Conservation (phyloP, 306 rosid species). For the Rosa chinensis region DNA sequence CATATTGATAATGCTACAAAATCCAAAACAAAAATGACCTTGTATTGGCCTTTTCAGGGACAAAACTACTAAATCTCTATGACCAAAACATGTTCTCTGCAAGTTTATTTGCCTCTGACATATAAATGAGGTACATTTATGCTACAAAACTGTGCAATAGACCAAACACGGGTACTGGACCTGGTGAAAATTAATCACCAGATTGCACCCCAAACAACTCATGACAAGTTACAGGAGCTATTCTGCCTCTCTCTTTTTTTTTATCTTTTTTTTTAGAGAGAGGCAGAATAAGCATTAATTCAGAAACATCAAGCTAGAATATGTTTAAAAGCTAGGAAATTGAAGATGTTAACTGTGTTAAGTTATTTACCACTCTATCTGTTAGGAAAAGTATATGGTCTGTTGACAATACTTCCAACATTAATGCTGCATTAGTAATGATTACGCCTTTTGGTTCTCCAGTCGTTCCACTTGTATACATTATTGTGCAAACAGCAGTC, state of each 20-base stretch:
- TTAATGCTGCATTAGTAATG: too few species aligned
- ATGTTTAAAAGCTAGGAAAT: background rate
- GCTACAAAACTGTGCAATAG: background rate
- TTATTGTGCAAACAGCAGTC: constrained; percentile 63
- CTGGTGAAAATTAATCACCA: background rate
- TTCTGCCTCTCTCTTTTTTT: background rate
- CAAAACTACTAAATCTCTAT: background rate
- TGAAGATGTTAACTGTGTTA: background rate
- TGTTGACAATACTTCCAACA: too few species aligned
- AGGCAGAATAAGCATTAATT: background rate
- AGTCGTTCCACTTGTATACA: constrained; percentile 95
- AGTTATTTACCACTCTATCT: constrained; percentile 61
- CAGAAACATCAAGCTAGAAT: background rate
- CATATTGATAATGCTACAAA: background rate
- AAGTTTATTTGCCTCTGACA: background rate
- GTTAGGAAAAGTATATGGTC: constrained; percentile 60
- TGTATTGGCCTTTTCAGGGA: background rate
- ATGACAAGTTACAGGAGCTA: background rate
- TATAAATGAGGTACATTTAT: background rate
- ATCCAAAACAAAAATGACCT: background rate
- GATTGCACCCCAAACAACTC: background rate
- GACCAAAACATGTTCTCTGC: background rate
- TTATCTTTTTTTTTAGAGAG: background rate
- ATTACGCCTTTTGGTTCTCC: constrained; percentile 38
- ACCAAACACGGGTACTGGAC: background rate